Conservation (phyloP, 768 basidiomycete species). For the Auricularia sp. region DNA sequence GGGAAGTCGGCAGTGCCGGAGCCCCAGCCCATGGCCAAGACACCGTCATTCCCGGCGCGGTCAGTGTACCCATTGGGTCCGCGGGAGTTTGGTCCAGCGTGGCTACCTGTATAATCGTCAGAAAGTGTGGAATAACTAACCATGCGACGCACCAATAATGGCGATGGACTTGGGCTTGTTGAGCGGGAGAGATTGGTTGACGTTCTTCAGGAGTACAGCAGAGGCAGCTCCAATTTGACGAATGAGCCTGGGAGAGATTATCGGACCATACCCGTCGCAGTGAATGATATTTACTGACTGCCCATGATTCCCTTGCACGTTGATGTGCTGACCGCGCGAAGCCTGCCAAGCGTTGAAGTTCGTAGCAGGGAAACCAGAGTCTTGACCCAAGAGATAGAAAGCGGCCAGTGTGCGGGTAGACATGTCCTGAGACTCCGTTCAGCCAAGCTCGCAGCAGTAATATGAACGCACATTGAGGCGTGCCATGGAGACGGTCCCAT, state of each 20-base stretch:
- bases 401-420: constrained; percentile 61
- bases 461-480: constrained; percentile 44
- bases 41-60: constrained; percentile 46
- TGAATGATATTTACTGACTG: constrained; percentile 4
- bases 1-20: constrained; percentile 41
- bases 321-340: constrained; percentile 26
- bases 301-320: constrained; percentile 32
- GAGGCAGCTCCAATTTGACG: constrained; percentile 51
- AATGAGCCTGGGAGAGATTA: constrained; percentile 25
- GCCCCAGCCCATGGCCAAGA: constrained; percentile 52
- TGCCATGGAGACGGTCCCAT: constrained; percentile 45
- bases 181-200: constrained; percentile 34
- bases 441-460: constrained; percentile 20
- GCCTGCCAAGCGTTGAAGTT: constrained; percentile 62
- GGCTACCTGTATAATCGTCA: constrained; percentile 20
- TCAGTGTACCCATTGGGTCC: constrained; percentile 54
- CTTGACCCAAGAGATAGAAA: constrained; percentile 61
- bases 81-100: constrained; percentile 40
- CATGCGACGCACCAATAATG: constrained; percentile 36
- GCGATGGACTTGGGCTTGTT: constrained; percentile 38
- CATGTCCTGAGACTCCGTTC: constrained; percentile 39
- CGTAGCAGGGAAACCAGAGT: constrained; percentile 50
- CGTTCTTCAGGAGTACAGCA: constrained; percentile 56
- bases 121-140: not conserved
- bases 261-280: not conserved